Base-by-base conservation (phyloP, 2,329 filamentous ascomycete genomes). In the Fusarium sp. region DNA sequence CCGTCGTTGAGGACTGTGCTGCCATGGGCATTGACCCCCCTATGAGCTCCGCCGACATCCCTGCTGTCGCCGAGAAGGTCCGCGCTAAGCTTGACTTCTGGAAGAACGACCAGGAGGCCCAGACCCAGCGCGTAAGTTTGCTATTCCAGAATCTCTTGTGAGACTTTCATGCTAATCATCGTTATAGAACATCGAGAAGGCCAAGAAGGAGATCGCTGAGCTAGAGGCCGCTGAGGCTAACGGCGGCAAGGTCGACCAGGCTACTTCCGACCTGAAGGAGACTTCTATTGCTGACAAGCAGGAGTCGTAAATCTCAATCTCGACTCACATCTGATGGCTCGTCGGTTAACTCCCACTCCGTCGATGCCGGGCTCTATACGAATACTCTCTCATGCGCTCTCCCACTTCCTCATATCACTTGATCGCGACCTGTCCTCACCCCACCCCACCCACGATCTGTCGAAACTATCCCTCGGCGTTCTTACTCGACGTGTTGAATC, bases 141-240 rank as follows among this genome's bases (percentile, higher is more conserved):
- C 71, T 36, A 38, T 44, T 18, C n/a, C 13, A n/a, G 18, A 40
- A 61, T 30, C 3, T 15, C 10, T 6, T 18, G 26, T 23, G 6
- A 34, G 16, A 31, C 12, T 53, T 34, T 8, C 55, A 69, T 71
- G 61, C 76, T 82, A 76, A 82, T 64, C 9, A 31, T 9, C 9
- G 38, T 28, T 40, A 30, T 76, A 98, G 96, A 99, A 99, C 85
- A 91, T 98, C 65, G 92, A 93, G 69, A 97, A 97, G 82, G 96
- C 96, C 65, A 92, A 97, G 85, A 95, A 95, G 81, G 94, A 97
- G 81, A 97, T 99, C 68, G 93, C 94, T 78, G 90, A 90, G 72
- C 88, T 98, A 57, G 95, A 97, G 75, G 80, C 83, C 55, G 83
- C 80, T 65, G 84, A 84, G 69, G 81, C 81, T 71, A 83, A 83